Percentiles rank a stretch among this genome's conserved stretches.
These are phyloP conservation scores for Penicillium crystallinum DNA, from an alignment of 495 filamentous ascomycete species.

Conservation along the genomic window DNA sequence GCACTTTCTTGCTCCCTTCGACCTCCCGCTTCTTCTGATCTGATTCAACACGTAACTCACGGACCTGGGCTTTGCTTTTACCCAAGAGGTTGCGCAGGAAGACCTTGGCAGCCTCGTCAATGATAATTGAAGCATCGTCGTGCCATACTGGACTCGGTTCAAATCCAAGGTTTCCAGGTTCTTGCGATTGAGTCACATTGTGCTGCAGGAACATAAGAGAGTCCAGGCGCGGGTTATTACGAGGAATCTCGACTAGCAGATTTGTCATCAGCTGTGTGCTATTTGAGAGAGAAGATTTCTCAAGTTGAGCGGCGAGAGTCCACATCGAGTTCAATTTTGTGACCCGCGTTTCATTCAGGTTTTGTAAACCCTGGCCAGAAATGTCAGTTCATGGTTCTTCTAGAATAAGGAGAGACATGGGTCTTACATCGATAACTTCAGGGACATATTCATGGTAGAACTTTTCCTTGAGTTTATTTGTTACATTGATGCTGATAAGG, in stretches of 20 bases:
- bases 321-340: conserved; percentile 79
- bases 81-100: conserved; percentile 87
- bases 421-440: conserved; percentile 78
- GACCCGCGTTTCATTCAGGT: conserved; percentile 84
- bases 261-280: conserved; percentile 65
- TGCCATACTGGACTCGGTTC: conserved; percentile 98
- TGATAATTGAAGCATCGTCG: conserved; percentile 78
- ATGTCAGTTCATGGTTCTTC: not conserved
- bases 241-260: conserved; percentile 73
- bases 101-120: conserved; percentile 78
- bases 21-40: conserved; percentile 83
- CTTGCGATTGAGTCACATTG: conserved; percentile 74
- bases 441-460: conserved; percentile 97
- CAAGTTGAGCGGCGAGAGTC: conserved; percentile 73
- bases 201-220: conserved; percentile 96
- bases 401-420: conserved; percentile 1
- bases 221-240: conserved; percentile 84
- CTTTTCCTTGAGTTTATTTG: conserved; percentile 92
- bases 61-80: conserved; percentile 80
- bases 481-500: conserved; percentile 87
- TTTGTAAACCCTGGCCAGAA: conserved; percentile 63
- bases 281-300: conserved; percentile 63
- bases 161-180: conserved; percentile 77
- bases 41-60: conserved; percentile 70
- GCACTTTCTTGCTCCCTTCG: conserved; percentile 62